Percentiles rank a stretch among this genome's conserved stretches.
Evolutionary conservation across 2,329 filamentous ascomycete species (phyloP).

Genomic region (Colletotrichum cereale): DNA sequence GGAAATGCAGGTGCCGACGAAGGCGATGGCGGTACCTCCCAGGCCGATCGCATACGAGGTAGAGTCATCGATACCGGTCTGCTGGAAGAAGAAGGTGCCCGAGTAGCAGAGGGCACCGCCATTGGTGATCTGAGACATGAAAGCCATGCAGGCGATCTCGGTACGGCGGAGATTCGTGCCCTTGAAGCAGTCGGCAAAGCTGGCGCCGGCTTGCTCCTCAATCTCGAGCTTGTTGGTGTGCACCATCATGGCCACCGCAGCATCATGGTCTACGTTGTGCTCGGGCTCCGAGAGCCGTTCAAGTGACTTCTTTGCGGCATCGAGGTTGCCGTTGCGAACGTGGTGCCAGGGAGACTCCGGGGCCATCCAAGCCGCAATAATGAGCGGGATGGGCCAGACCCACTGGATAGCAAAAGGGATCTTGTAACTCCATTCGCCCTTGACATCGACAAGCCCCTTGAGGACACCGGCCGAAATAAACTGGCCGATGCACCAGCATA

Average conservation of each 20-base stretch:
- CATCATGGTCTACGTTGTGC: slow-evolving; percentile 51
- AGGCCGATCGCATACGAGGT: slow-evolving; percentile 57
- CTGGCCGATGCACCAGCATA: slow-evolving; percentile 59
- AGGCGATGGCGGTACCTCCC: slow-evolving; percentile 57
- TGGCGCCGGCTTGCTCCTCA: slow-evolving; percentile 52
- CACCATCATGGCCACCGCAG: slow-evolving; percentile 56
- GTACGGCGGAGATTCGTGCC: slow-evolving; percentile 61
- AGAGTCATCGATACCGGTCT: slow-evolving; percentile 54
- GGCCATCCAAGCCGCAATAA: slow-evolving; percentile 49
- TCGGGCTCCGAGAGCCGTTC: slow-evolving; percentile 48
- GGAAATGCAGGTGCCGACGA: slow-evolving; percentile 57
- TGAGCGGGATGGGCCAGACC: slow-evolving; percentile 52
- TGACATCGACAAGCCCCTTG: slow-evolving; percentile 52
- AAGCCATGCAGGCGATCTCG: slow-evolving; percentile 58
- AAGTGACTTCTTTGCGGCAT: slow-evolving; percentile 49
- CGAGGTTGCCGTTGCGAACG: slow-evolving; percentile 49
- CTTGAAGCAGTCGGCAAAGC: slow-evolving; percentile 61
- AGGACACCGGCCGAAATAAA: slow-evolving; percentile 57
- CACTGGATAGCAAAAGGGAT: slow-evolving; percentile 58
- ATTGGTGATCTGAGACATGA: slow-evolving; percentile 57
- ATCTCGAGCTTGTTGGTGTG: slow-evolving; percentile 61
- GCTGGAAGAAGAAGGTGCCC: slow-evolving; percentile 61
- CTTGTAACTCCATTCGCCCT: slow-evolving; percentile 53
- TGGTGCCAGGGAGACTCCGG: slow-evolving; percentile 56
- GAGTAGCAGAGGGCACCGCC: slow-evolving; percentile 57